Evolutionary conservation across 2,329 filamentous ascomycete species (phyloP).

Genomic region (Cercospora sp.): DNA sequence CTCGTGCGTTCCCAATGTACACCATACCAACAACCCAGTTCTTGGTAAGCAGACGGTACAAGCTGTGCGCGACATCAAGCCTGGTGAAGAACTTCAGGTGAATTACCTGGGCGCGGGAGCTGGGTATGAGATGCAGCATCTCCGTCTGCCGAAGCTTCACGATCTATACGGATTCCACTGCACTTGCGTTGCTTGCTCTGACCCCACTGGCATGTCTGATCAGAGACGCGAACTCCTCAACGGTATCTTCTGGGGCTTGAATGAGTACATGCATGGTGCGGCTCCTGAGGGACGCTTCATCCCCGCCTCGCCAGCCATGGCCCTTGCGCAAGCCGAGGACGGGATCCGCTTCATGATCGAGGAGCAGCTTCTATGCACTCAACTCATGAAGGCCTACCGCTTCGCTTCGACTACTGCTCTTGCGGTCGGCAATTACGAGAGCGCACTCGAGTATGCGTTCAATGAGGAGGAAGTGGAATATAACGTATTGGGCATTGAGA

Average conservation of each 20-base stretch:
- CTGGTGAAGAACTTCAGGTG: conserved; percentile 33
- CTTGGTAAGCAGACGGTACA: conserved; percentile 29
- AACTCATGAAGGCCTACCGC: conserved; percentile 31
- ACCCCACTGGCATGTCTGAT: conserved; percentile 25
- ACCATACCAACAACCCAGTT: conserved; percentile 25
- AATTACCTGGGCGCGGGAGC: conserved; percentile 16
- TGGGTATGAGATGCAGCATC: conserved; percentile 5
- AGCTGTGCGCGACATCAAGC: conserved; percentile 33
- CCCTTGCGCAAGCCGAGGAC: conserved; percentile 24
- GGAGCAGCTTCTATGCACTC: conserved; percentile 64
- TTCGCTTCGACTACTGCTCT: conserved; percentile 24
- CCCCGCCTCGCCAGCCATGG: conserved; percentile 13
- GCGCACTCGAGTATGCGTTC: conserved; percentile 22
- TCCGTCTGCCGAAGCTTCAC: conserved; percentile 27
- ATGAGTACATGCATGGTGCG: conserved; percentile 16
- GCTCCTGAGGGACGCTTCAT: conserved; percentile 15
- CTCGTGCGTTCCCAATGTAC: conserved; percentile 33
- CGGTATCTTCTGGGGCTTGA: conserved; percentile 22
- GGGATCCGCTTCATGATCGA: conserved; percentile 89
- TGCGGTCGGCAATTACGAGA: conserved; percentile 14
- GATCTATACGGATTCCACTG: conserved; percentile 35
- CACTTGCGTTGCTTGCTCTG: conserved; percentile 31
- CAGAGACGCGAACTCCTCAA: conserved; percentile 19
- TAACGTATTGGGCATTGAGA: conserved; percentile 31
- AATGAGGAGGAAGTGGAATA: conserved; percentile 34